These are phyloP conservation scores for Ceratonia siliqua DNA, from an alignment of 306 rosid species.

Conservation along the genomic window DNA sequence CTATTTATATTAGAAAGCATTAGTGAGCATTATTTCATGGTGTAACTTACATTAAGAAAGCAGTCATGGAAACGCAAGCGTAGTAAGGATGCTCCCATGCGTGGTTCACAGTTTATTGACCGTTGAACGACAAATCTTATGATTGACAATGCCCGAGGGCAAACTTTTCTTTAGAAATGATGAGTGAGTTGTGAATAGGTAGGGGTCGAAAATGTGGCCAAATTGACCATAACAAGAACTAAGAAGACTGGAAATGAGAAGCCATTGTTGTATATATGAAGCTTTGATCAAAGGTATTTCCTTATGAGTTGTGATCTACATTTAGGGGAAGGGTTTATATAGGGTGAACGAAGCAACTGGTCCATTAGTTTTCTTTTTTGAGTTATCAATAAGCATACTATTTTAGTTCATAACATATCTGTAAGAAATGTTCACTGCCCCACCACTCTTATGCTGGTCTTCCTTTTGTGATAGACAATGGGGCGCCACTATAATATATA, in stretches of 20 bases:
- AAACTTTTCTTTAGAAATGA: constrained; percentile 33
- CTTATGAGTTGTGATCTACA: background rate
- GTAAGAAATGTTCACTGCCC: no score
- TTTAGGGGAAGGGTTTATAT: constrained; percentile 18
- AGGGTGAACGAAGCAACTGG: no score
- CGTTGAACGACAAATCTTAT: constrained; percentile 22
- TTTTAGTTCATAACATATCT: no score
- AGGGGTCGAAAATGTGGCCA: constrained; percentile 5
- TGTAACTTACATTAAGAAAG: constrained; percentile 44
- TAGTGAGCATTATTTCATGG: background rate
- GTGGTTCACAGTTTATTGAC: constrained; percentile 32
- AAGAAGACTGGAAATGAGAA: constrained; percentile 12
- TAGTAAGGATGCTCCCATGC: constrained; percentile 47
- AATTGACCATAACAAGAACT: constrained; percentile 23
- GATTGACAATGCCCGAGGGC: constrained; percentile 40
- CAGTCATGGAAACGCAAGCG: constrained; percentile 55
- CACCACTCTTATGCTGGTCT: no score
- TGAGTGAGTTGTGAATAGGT: constrained; percentile 30
- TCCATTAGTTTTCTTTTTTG: no score
- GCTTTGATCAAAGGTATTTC: background rate
- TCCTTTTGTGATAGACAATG: no score
- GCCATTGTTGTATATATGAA: constrained; percentile 22
- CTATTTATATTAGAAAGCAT: no score
- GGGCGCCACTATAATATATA: no score
- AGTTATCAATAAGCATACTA: no score